Conservation (phyloP, 768 basidiomycete genomes). For the Jaapia argillacea region DNA sequence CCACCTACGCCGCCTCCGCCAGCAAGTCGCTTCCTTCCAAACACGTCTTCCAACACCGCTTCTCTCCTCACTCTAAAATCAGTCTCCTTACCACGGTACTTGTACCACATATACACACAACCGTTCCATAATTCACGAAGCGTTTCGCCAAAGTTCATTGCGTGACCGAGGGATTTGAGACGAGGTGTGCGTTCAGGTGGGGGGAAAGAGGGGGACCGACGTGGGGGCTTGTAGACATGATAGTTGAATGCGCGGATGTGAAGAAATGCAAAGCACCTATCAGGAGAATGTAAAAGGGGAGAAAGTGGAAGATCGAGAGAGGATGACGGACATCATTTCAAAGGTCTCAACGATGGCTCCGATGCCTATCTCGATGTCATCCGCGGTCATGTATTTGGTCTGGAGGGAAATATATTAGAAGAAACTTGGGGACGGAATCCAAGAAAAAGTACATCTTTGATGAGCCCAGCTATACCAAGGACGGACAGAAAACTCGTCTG, state of each 20-base stretch:
- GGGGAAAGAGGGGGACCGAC: constrained; percentile 17
- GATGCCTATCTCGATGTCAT: constrained; percentile 64
- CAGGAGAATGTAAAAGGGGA: neutral
- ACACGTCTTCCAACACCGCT: constrained; percentile 24
- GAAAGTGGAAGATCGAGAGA: constrained; percentile 6
- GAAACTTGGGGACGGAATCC: neutral
- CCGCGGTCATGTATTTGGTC: constrained; percentile 63
- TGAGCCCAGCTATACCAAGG: constrained; percentile 44
- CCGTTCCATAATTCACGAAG: constrained; percentile 51
- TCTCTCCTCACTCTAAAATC: constrained; percentile 31
- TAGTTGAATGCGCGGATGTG: constrained; percentile 71
- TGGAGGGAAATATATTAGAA: constrained; percentile 15
- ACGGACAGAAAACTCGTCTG: constrained; percentile 52
- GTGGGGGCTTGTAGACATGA: constrained; percentile 39
- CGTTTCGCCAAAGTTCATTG: constrained; percentile 62
- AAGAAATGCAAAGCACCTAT: constrained; percentile 56
- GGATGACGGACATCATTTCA: constrained; percentile 59
- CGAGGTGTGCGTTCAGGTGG: constrained; percentile 37
- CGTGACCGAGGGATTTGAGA: constrained; percentile 47
- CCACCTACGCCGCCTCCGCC: neutral
- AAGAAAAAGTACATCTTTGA: constrained; percentile 45
- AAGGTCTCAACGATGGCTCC: constrained; percentile 59
- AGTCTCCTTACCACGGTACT: constrained; percentile 45
- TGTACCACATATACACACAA: constrained; percentile 45
- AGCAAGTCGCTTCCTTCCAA: constrained; percentile 14